Evolutionary conservation across 2,329 filamentous ascomycete genomes (phyloP), one percentile per base, ranked within the genome.

Genomic region (Cercospora citrullina): DNA sequence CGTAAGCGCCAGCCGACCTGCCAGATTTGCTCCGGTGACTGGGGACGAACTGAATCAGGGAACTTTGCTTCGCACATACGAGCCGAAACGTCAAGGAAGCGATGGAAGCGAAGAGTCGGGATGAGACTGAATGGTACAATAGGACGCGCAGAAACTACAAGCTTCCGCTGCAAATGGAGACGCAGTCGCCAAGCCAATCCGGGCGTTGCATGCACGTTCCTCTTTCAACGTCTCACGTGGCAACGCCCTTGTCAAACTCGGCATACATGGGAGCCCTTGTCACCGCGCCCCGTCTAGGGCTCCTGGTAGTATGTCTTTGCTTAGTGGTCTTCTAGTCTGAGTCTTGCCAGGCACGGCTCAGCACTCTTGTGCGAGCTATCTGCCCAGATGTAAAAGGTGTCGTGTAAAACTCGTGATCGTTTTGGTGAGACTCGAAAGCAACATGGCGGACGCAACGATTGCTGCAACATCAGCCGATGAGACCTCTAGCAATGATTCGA

Each of bases 41-140:
- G 68, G 66, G 23, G 39, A 53, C 14, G 55, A 59, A 62, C 62
- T 68, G 60, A 68, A 68, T 48, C 66, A 68, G 42, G 66, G 61
- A n/a, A 64, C 66, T 12, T 31, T 68, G 60, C 61, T 64, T 10
- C 66, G 61, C 7, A 64, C 66, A 58, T 68, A 68, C 42, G 60
- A 67, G 65, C 48, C 51, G 16, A 23, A 64, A 10, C 18, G 10
- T 26, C 51, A 63, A 39, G 33, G 33, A 4, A 39, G 33, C 48
- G 16, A 18, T 28, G 57, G 28, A n/a, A 62, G 45, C 45, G 45
- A 21, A 21, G 45, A 23, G 18, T 48, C 42, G 10, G 18, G 45
- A 51, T 51, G 45, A 51, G 21, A 21, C 18, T 51, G 45, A 23
- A 21, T 21, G 18, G 45, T 51, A 51, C 18, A 23, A 12, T 12